Evolutionary conservation across 768 basidiomycete genomes (phyloP), one percentile per base, ranked within the genome.

Genomic region (Rhodotorula kratochvilovae): DNA sequence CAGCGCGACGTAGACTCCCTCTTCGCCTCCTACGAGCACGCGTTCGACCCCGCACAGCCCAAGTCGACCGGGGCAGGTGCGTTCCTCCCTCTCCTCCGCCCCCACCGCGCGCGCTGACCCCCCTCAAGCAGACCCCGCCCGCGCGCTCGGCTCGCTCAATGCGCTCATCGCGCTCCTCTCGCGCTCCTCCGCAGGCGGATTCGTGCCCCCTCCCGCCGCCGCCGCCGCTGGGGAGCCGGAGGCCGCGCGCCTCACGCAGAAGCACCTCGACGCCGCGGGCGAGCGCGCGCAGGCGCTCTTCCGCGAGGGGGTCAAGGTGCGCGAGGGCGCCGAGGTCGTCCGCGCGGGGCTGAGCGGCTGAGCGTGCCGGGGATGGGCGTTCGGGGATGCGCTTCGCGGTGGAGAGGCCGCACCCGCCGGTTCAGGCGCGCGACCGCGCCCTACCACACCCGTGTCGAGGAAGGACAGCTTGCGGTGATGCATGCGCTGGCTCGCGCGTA

Each of bases 131-230:
- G 51, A 63, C n/a, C 62, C 42, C 5, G 11, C 36, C 15, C 19
- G 2, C 25, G 42, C 63, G 27, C 65, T 51, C 48, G 33, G 33
- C 56, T 50, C 65, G 35, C 65, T 66, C n/a, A 11, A 48, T 5
- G 3, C 56, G 17, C 46, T 66, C 48, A 15, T 66, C 65, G 11
- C 65, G 3, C 65, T 66, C 35, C 65, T 66, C 36, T 29, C 65
- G 2, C 65, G 65, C 33, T 66, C 65, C 36, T 36, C 65, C 29
- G 7, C 50, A n/a, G 65, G 65, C 57, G 65, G 56, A 36, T 66
- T 59, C 57, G 65, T 66, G 27, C 65, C 63, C 23, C 19, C 57
- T 8, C 13, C 64, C 54, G 2, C 31, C 7, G 36, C 36, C n/a
- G n/a, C n/a, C n/a, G n/a, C n/a, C n/a, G n/a, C n/a, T n/a, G n/a